phyloP scores from a whole-genome alignment of 257 asterid genomes.

The Solanum ossicruentum region DNA sequence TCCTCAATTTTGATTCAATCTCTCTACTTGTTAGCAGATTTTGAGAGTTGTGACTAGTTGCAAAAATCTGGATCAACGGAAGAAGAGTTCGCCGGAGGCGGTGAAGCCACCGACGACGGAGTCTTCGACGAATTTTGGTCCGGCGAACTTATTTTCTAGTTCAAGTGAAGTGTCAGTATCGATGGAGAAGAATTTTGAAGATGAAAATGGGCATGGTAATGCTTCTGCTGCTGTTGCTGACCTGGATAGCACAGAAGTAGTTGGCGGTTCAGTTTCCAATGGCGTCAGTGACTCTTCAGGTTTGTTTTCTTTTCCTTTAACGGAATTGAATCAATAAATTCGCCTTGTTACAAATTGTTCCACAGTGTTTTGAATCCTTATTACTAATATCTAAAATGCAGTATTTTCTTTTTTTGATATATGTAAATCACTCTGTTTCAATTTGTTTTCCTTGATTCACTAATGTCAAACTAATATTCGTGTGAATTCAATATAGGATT shows the following conservation, averaged over 20 bases:
- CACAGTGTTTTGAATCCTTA: background rate
- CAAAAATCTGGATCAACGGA: background rate
- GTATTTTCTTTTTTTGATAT: background rate
- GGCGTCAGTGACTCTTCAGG: slow-evolving; percentile 31
- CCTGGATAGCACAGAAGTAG: background rate
- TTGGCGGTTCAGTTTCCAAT: background rate
- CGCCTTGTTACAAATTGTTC: background rate
- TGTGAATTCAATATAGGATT: background rate
- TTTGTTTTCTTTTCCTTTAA: slow-evolving; percentile 5
- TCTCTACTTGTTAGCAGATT: background rate
- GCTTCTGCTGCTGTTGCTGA: background rate
- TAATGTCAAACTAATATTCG: background rate
- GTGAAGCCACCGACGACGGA: slow-evolving; percentile 25
- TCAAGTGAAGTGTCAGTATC: slow-evolving; percentile 38
- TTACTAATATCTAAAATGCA: background rate
- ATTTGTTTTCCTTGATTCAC: background rate
- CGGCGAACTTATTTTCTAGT: slow-evolving; percentile 22
- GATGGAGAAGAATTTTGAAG: slow-evolving; percentile 24
- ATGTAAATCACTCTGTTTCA: background rate
- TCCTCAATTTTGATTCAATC: background rate
- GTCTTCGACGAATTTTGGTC: slow-evolving; percentile 12
- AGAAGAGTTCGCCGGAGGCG: slow-evolving; percentile 15
- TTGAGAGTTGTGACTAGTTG: background rate
- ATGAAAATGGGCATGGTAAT: slow-evolving; percentile 4
- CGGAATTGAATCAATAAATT: background rate